Percentiles rank a stretch among this genome's conserved stretches.
These are phyloP conservation scores for Melampsora larici-populina DNA, from an alignment of 1,284 basidiomycete genomes.

Conservation along the genomic window DNA sequence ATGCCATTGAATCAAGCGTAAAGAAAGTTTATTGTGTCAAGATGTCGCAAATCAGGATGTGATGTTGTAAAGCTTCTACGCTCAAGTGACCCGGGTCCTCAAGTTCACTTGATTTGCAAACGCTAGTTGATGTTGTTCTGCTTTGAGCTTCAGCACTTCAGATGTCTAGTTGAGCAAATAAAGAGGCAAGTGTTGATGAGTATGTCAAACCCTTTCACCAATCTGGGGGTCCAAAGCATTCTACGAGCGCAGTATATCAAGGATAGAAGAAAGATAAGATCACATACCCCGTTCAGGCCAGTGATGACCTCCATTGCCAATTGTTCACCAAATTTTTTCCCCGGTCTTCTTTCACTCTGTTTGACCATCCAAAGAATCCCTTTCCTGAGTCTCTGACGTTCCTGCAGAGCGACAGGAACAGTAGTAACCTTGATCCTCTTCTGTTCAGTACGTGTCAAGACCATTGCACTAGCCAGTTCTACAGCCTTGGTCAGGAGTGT, in stretches of 20 bases:
- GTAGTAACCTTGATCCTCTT: conserved; percentile 38
- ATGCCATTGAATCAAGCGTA: neutral
- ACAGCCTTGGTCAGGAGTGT: conserved; percentile 35
- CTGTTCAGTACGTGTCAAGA: conserved; percentile 20
- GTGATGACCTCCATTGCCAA: conserved; percentile 39
- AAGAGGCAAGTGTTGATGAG: neutral
- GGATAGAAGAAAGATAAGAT: neutral
- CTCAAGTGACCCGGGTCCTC: conserved; percentile 32
- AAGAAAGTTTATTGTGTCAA: no score
- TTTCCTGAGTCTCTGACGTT: conserved; percentile 26
- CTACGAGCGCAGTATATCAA: neutral
- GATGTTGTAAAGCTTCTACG: conserved; percentile 2
- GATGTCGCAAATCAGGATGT: no score
- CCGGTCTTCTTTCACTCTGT: conserved; percentile 28
- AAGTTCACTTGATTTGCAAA: conserved; percentile 36
- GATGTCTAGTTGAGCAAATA: conserved; percentile 16
- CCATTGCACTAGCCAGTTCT: conserved; percentile 21
- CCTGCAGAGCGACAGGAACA: conserved; percentile 31
- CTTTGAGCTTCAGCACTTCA: conserved; percentile 33
- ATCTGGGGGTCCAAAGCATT: neutral
- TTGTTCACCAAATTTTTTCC: conserved; percentile 33
- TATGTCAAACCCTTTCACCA: neutral
- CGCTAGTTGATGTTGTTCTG: conserved; percentile 39
- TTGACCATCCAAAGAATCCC: conserved; percentile 41
- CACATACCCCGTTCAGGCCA: conserved; percentile 30